phyloP scores from a whole-genome alignment of 2,329 filamentous ascomycete species.

The Botrytis porri region DNA sequence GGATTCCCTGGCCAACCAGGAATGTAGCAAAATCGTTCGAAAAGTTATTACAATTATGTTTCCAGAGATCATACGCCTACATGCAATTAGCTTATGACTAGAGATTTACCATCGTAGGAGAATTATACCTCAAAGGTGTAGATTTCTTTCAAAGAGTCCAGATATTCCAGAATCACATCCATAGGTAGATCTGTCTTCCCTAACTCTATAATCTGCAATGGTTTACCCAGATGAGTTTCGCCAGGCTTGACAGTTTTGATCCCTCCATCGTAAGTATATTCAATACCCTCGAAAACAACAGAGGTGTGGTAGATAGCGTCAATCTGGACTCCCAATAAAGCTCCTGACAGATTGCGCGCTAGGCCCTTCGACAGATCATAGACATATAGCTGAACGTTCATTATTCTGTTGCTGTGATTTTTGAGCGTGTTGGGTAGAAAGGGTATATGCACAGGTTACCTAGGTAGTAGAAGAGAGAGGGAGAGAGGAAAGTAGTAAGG shows the following conservation, averaged over 20 bases:
- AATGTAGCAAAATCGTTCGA: slow-evolving; percentile 90
- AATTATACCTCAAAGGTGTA: slow-evolving; percentile 72
- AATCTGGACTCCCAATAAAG: slow-evolving; percentile 66
- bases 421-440: not conserved
- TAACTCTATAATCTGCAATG: slow-evolving; percentile 71
- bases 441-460: not conserved
- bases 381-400: slow-evolving; percentile 75
- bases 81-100: slow-evolving; percentile 13
- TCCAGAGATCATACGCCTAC: slow-evolving; percentile 82
- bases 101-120: not conserved
- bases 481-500: slow-evolving; percentile 1
- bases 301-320: slow-evolving; percentile 96
- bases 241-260: slow-evolving; percentile 80
- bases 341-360: slow-evolving; percentile 49
- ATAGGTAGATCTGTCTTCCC: slow-evolving; percentile 75
- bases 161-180: slow-evolving; percentile 81
- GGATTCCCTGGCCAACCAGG: slow-evolving; percentile 82
- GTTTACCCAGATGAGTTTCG: slow-evolving; percentile 79
- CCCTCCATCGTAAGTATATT: slow-evolving; percentile 88
- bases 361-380: slow-evolving; percentile 68
- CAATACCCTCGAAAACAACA: slow-evolving; percentile 76
- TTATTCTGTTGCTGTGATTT: slow-evolving; percentile 38
- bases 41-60: slow-evolving; percentile 97
- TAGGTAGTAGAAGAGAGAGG: slow-evolving; percentile 7
- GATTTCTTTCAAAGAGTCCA: slow-evolving; percentile 76